These are phyloP conservation scores for Taxillus chinensis DNA, from an alignment of 164 flowering plant species.

Conservation along the genomic window DNA sequence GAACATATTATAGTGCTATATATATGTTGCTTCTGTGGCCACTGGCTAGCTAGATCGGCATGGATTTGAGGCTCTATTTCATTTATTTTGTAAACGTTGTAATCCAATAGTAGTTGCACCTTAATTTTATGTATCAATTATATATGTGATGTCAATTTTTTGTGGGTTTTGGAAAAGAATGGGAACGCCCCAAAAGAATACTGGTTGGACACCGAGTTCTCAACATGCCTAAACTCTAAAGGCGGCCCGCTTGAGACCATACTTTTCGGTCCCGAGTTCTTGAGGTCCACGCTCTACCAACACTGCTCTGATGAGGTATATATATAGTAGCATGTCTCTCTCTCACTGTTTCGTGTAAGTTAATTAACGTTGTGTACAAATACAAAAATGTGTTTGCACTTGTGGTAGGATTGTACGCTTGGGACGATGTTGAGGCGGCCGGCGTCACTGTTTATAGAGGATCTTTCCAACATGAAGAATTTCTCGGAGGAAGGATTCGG, in stretches of 20 bases:
- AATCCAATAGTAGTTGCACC: too few species aligned
- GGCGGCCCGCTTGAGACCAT: constrained; percentile 5
- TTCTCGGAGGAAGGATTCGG: constrained; percentile 3
- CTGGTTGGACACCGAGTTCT: constrained; percentile 35
- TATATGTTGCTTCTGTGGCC: too few species aligned
- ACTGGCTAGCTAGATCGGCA: too few species aligned
- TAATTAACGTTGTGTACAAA: too few species aligned
- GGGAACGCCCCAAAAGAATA: constrained; percentile 8
- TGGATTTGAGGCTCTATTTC: too few species aligned
- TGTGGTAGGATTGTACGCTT: constrained; percentile 20
- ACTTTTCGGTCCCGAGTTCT: constrained; percentile 23
- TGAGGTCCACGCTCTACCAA: constrained; percentile 22
- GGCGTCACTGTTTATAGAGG: constrained; percentile 8
- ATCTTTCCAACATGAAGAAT: constrained; percentile 7
- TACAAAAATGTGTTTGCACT: too few species aligned
- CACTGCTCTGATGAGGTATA: constrained; percentile 26
- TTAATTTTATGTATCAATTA: too few species aligned
- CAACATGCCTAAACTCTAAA: background rate
- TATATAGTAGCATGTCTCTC: background rate
- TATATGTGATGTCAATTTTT: too few species aligned
- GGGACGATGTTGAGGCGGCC: constrained; percentile 17
- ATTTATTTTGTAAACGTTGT: too few species aligned
- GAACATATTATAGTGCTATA: too few species aligned
- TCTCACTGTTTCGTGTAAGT: background rate
- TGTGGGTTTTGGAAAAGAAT: too few species aligned